Conservation (phyloP, 1,284 basidiomycete species). For the Papiliotrema nemorosa region DNA sequence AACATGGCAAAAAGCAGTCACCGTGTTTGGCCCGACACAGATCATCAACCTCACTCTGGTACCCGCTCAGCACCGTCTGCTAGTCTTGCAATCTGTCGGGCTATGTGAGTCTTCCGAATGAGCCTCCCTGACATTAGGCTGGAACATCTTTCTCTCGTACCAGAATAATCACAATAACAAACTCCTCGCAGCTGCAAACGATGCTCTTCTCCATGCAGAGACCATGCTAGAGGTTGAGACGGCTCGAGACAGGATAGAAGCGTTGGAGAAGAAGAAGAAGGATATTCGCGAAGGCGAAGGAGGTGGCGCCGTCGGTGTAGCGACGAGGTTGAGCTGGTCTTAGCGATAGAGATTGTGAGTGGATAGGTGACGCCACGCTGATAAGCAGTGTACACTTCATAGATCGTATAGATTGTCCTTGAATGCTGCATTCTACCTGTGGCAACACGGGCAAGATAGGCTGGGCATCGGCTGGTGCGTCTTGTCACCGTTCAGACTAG, state of each 20-base stretch:
- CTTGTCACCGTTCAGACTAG: no score
- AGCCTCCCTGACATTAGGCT: no score
- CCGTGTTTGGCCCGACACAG: conserved; percentile 74
- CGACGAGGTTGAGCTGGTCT: conserved; percentile 36
- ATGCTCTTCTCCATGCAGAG: conserved; percentile 20
- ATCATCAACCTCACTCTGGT: conserved; percentile 75
- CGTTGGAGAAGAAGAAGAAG: conserved; percentile 18
- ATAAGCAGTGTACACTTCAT: no score
- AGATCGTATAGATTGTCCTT: no score
- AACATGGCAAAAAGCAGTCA: conserved; percentile 40
- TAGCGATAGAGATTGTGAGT: not conserved
- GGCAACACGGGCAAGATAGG: no score
- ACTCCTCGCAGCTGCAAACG: conserved; percentile 17
- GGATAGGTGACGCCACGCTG: no score
- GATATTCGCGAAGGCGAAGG: conserved; percentile 24
- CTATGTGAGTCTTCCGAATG: conserved; percentile 56
- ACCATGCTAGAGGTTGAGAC: conserved; percentile 5
- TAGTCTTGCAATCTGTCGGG: conserved; percentile 70
- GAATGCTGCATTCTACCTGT: no score
- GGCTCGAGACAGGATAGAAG: conserved; percentile 15
- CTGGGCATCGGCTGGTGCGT: no score
- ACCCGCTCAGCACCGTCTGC: conserved; percentile 73
- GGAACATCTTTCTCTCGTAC: conserved; percentile 55
- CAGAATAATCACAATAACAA: conserved; percentile 42
- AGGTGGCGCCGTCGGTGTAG: conserved; percentile 32